Base-by-base conservation (phyloP, 345 rosid species). In the Linum trigynum region DNA sequence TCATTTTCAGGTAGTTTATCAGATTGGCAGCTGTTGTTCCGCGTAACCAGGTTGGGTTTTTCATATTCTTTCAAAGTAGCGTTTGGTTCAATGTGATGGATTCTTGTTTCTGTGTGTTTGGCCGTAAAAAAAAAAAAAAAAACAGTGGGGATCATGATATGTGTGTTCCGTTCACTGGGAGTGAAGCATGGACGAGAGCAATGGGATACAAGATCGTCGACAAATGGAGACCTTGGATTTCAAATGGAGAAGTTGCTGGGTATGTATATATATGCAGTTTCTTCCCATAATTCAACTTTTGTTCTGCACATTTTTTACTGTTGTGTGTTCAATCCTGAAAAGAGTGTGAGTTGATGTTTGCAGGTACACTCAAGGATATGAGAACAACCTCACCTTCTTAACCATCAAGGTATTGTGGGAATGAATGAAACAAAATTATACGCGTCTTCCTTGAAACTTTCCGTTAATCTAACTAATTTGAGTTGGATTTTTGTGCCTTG, bases 81-180 rank as follows among this genome's bases (percentile, higher is more conserved):
- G 1, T 10, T 41, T 41, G 1, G 45, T 41, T 41, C 45, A 41
- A 3, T 59, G 4, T 36, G 8, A 36, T 40, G 12, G 15, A 7
- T 39, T 38, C 5, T 61, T 63, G 75, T 4, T 41, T 41, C 45
- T 41, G 9, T 41, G 9, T 48, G 53, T 48, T 48, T 15, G 7
- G 53, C 32, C 32, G 32, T 23, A 23, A 23, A 23, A 23, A 23
- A 2, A 10, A 23, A 23, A 23, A 23, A 23, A 2, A 10, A 48
- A 6, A 15, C 75, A 92, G 97, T 3, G 98, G 94, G 60, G 98
- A 92, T 83, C 97, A 92, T 61, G 97, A 88, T 70, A 84, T 92
- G 97, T 90, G 96, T 55, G 87, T 92, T 65, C 98, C 98, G 2
- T 92, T 72, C 76, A 90, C 98, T 0, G 96, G 98, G 2, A 86